Conservation (phyloP, 1,284 basidiomycete genomes). For the Trichosporon sp. region DNA sequence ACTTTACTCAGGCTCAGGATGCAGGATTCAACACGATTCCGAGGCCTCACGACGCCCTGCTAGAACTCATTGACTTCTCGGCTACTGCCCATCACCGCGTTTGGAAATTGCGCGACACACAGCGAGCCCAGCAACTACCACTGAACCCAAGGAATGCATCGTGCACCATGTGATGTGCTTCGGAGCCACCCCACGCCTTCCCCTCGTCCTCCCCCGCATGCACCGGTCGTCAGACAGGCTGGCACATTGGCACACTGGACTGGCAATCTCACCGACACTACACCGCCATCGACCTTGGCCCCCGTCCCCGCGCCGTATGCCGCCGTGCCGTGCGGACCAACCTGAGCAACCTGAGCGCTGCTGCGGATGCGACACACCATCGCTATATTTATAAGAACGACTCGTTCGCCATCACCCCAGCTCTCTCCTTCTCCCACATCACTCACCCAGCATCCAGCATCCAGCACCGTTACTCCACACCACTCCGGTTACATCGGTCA, state of each 20-base stretch:
- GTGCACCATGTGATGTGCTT: slow-evolving; percentile 19
- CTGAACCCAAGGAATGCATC: background rate
- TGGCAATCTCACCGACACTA: background rate
- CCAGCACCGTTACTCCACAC: too few species aligned
- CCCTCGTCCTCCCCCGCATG: background rate
- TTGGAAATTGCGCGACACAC: slow-evolving; percentile 18
- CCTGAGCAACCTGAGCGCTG: background rate
- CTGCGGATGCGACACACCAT: slow-evolving; percentile 13
- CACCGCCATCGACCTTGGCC: background rate
- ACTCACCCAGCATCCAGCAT: background rate
- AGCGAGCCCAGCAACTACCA: background rate
- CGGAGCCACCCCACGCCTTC: background rate
- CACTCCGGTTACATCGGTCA: background rate
- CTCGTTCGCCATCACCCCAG: background rate
- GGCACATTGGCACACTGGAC: background rate
- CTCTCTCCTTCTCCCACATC: slow-evolving; percentile 4
- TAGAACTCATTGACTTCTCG: background rate
- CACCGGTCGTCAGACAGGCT: slow-evolving; percentile 2
- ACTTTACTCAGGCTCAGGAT: background rate
- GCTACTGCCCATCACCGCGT: slow-evolving; percentile 7
- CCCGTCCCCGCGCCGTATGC: background rate
- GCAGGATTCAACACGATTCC: background rate
- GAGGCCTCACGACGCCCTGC: background rate
- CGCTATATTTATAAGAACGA: slow-evolving; percentile 5
- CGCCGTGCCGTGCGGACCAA: slow-evolving; percentile 4